phyloP scores from a whole-genome alignment of 345 rosid genomes.

The Lepidium sativum region DNA sequence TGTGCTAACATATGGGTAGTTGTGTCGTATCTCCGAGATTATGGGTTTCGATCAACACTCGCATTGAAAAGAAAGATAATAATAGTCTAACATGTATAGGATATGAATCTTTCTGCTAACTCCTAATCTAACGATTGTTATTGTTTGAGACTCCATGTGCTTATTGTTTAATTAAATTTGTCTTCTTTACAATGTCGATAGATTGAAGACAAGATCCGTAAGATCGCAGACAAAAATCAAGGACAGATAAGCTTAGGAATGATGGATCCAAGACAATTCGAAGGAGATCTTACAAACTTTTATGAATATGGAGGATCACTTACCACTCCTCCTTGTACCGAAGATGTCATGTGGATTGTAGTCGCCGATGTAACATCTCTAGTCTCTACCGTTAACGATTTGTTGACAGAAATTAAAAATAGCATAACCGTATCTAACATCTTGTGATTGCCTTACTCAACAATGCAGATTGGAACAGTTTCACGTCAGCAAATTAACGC shows the following conservation, averaged over 20 bases:
- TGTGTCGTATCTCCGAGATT: too few relatives aligned
- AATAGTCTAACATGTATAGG: too few relatives aligned
- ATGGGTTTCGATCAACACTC: too few relatives aligned
- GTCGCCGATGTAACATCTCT: slow-evolving; percentile 33
- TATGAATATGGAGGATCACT: slow-evolving; percentile 75
- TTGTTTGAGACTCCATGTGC: neutral
- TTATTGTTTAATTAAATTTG: neutral
- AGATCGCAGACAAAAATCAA: neutral
- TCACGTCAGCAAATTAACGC: slow-evolving; percentile 48
- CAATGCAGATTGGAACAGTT: slow-evolving; percentile 50
- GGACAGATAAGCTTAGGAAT: slow-evolving; percentile 31
- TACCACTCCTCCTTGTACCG: slow-evolving; percentile 76
- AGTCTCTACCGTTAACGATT: neutral
- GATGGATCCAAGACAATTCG: slow-evolving; percentile 44
- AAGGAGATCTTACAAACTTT: slow-evolving; percentile 38
- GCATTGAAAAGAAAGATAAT: too few relatives aligned
- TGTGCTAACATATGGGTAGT: too few relatives aligned
- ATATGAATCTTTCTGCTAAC: too few relatives aligned
- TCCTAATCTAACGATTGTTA: too few relatives aligned
- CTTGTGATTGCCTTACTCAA: neutral
- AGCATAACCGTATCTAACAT: neutral
- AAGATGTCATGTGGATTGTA: slow-evolving; percentile 68
- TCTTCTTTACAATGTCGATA: neutral
- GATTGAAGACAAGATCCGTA: slow-evolving; percentile 16
- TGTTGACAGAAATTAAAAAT: neutral